Conservation (phyloP, 23 red algal species). For the Cyanidioschyzon merolae region DNA sequence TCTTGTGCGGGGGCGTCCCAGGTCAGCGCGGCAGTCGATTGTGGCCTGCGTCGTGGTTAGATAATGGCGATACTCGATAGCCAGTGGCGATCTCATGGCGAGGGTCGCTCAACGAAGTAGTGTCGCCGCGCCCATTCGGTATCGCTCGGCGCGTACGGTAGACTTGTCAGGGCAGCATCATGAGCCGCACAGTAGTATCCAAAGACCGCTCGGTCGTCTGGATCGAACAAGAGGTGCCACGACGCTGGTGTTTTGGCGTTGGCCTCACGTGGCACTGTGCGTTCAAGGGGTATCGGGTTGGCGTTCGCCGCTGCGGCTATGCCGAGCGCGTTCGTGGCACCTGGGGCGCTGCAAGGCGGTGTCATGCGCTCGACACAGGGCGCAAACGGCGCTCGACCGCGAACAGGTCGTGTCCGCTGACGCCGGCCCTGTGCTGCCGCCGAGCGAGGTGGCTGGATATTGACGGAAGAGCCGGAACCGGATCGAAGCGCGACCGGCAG, state of each 20-base stretch:
- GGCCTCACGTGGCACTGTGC: too few species aligned
- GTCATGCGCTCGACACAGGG: background rate
- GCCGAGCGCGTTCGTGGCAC: too few species aligned
- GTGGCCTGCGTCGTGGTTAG: background rate
- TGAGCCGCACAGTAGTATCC: background rate
- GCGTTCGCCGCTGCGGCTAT: too few species aligned
- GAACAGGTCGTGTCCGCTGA: background rate
- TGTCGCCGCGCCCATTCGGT: slow-evolving; percentile 8
- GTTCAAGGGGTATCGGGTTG: too few species aligned
- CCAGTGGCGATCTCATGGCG: background rate
- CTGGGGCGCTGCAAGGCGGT: background rate
- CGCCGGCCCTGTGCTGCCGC: too few species aligned
- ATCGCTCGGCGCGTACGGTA: background rate
- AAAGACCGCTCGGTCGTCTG: background rate
- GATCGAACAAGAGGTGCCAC: background rate
- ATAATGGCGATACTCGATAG: too few species aligned
- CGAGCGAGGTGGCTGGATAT: too few species aligned
- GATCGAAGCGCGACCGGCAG: too few species aligned
- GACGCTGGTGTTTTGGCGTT: too few species aligned
- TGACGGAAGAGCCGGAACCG: too few species aligned
- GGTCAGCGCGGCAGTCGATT: background rate
- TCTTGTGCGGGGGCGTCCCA: background rate
- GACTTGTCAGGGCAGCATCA: background rate
- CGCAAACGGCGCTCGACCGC: background rate
- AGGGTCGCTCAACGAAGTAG: background rate